Conservation (phyloP, 2,329 filamentous ascomycete species). For the Polychaeton citri region DNA sequence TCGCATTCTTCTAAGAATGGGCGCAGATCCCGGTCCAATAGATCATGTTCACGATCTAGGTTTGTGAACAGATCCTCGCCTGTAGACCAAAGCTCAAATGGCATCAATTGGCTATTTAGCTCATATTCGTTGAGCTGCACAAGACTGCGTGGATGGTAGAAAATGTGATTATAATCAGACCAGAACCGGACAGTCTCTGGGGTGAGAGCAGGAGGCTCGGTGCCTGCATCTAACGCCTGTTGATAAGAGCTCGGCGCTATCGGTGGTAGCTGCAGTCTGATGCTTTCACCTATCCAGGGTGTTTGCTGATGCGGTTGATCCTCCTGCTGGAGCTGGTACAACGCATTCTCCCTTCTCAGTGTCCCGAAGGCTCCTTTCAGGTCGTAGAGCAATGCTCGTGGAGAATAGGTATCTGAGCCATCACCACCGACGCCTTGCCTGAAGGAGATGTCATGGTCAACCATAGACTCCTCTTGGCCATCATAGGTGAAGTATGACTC, state of each 20-base stretch:
- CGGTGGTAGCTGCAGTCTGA: slow-evolving; percentile 53
- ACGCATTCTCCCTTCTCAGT: slow-evolving; percentile 70
- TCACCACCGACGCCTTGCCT: slow-evolving; percentile 68
- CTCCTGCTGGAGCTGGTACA: slow-evolving; percentile 55
- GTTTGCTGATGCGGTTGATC: slow-evolving; percentile 24
- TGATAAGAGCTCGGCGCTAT: slow-evolving; percentile 68
- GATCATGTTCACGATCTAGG: slow-evolving; percentile 54
- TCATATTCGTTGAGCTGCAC: slow-evolving; percentile 82
- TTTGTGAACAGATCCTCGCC: slow-evolving; percentile 58
- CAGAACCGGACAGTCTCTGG: slow-evolving; percentile 74
- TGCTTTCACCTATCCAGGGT: slow-evolving; percentile 48
- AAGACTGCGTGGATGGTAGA: slow-evolving; percentile 77
- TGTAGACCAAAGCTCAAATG: slow-evolving; percentile 63
- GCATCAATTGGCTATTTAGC: slow-evolving; percentile 63
- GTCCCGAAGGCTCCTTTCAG: slow-evolving; percentile 88
- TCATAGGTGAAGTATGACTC: slow-evolving; percentile 96
- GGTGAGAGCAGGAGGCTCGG: slow-evolving; percentile 49
- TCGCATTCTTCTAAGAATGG: slow-evolving; percentile 89
- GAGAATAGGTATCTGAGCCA: slow-evolving; percentile 82
- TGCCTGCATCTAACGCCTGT: slow-evolving; percentile 60
- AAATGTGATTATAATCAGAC: slow-evolving; percentile 92
- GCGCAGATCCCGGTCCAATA: slow-evolving; percentile 80
- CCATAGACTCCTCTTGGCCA: slow-evolving; percentile 49
- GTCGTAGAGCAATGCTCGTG: slow-evolving; percentile 85
- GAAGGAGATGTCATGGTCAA: slow-evolving; percentile 83